Conservation (phyloP, 345 rosid genomes). For the Crucihimalaya himalaica region DNA sequence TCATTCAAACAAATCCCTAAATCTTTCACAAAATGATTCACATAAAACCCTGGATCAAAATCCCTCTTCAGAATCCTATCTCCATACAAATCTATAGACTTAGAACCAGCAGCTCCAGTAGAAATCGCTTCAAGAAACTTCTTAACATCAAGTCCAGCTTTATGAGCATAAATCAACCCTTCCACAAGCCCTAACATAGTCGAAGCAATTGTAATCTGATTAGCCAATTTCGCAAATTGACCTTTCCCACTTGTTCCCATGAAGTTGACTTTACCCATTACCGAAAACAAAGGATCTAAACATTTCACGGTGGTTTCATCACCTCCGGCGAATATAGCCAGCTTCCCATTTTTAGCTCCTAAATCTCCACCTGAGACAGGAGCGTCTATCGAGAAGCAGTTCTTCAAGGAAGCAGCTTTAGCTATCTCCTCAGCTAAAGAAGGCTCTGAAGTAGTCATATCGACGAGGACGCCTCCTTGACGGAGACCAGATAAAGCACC, state of each 20-base stretch:
- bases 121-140: constrained; percentile 65
- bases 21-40: constrained; percentile 85
- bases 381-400: constrained; percentile 71
- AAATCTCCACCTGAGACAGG: constrained; percentile 82
- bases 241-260: constrained; percentile 88
- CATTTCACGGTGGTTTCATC: constrained; percentile 50
- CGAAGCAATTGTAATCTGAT: constrained; percentile 78
- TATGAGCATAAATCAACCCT: constrained; percentile 73
- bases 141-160: constrained; percentile 74
- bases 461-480: constrained; percentile 75
- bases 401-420: constrained; percentile 52
- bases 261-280: constrained; percentile 76
- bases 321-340: constrained; percentile 81
- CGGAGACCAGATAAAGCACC: constrained; percentile 81
- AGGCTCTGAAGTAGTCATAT: constrained; percentile 98
- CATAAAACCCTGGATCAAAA: constrained; percentile 80
- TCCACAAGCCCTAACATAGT: constrained; percentile 86
- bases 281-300: constrained; percentile 57
- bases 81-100: constrained; percentile 67
- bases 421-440: constrained; percentile 77
- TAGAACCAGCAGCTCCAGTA: constrained; percentile 72
- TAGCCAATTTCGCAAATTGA: constrained; percentile 74
- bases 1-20: constrained; percentile 88
- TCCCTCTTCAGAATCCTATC: constrained; percentile 74
- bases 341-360: constrained; percentile 70